Conservation (phyloP, 108 stramenopile species). For the Skeletonema potamos region DNA sequence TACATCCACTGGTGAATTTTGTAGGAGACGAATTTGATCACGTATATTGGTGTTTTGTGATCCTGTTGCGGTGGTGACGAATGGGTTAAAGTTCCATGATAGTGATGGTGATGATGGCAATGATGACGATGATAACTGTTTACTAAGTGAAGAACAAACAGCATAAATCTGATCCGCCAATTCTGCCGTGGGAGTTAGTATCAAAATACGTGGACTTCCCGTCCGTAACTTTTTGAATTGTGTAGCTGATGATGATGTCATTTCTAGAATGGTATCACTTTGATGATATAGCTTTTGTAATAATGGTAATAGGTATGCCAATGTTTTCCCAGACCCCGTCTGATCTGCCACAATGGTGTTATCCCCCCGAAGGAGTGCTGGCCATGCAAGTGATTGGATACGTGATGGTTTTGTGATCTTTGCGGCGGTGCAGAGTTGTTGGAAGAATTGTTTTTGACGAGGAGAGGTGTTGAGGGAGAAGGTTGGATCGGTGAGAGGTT, state of each 20-base stretch:
- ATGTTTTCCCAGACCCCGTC: slow-evolving; percentile 93
- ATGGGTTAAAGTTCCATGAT: slow-evolving; percentile 41
- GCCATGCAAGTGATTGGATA: slow-evolving; percentile 85
- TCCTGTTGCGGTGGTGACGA: slow-evolving; percentile 73
- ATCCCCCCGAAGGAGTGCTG: slow-evolving; percentile 55
- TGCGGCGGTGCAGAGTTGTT: slow-evolving; percentile 58
- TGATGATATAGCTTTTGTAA: slow-evolving; percentile 44
- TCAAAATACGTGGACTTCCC: slow-evolving; percentile 63
- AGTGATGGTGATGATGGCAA: slow-evolving; percentile 40
- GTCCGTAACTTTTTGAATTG: slow-evolving; percentile 13
- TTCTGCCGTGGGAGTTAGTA: slow-evolving; percentile 92
- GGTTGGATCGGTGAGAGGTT: slow-evolving; percentile 61
- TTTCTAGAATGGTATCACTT: not conserved
- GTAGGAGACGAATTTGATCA: slow-evolving; percentile 79
- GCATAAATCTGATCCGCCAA: slow-evolving; percentile 84
- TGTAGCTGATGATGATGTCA: slow-evolving; percentile 2
- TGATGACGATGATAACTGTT: not conserved
- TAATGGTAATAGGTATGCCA: slow-evolving; percentile 89
- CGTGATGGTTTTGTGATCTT: slow-evolving; percentile 68
- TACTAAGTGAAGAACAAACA: slow-evolving; percentile 59
- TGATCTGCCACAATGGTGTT: slow-evolving; percentile 91
- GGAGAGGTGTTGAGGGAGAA: slow-evolving; percentile 41
- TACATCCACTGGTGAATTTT: slow-evolving; percentile 76
- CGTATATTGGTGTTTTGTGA: slow-evolving; percentile 67
- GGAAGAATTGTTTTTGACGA: slow-evolving; percentile 25